Percentiles rank a stretch among this genome's conserved stretches.
These are phyloP conservation scores for Lichtheimia ornata DNA, from an alignment of 371 early-diverging fungal genomes.

Conservation along the genomic window DNA sequence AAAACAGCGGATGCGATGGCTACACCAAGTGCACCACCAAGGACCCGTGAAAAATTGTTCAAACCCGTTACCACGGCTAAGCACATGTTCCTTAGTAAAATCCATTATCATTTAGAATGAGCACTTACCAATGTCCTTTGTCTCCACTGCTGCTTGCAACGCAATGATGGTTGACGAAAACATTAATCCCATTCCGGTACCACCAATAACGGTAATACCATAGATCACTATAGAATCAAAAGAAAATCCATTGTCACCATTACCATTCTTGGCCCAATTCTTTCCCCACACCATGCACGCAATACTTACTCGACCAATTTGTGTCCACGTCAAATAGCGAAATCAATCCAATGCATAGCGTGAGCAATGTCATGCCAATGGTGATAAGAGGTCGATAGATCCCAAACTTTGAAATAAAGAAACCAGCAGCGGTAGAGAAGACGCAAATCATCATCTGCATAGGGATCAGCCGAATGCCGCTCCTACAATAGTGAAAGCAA, in stretches of 20 bases:
- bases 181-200: conserved; percentile 31
- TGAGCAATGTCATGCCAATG: conserved; percentile 41
- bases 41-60: conserved; percentile 44
- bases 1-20: conserved; percentile 44
- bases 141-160: conserved; percentile 44
- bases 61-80: conserved; percentile 49
- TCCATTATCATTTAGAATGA: not conserved
- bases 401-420: conserved; percentile 49
- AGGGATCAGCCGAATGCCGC: conserved; percentile 49
- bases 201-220: conserved; percentile 42
- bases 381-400: conserved; percentile 46
- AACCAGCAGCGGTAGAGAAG: conserved; percentile 36
- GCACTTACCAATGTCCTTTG: conserved; percentile 35
- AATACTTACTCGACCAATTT: conserved; percentile 27
- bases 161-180: conserved; percentile 48
- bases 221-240: conserved; percentile 24
- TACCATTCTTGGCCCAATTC: not conserved
- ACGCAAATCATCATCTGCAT: conserved; percentile 48
- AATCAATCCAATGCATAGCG: conserved; percentile 34
- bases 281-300: not conserved
- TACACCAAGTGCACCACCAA: conserved; percentile 53
- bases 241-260: not conserved
- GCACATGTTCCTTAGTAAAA: not conserved
- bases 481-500: no score
- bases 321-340: conserved; percentile 30